A percentile compares a stretch with the other conserved stretches of the same genome.
Evolutionary conservation across 768 basidiomycete genomes (phyloP).

Genomic region (Boletellus ananas): DNA sequence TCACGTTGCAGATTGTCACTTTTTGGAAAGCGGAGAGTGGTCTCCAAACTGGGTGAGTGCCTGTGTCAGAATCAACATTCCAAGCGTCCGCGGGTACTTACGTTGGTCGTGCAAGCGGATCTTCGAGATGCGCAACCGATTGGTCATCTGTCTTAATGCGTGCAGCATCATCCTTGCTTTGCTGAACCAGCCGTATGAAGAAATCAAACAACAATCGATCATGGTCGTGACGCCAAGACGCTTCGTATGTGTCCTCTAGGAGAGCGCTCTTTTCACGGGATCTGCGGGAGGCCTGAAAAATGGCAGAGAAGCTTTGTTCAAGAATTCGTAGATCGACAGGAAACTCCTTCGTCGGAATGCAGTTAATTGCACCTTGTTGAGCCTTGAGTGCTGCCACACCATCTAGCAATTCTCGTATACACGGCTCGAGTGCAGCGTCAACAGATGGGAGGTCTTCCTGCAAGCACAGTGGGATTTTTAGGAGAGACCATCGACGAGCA

Average conservation of each 20-base stretch:
- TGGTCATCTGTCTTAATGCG: neutral
- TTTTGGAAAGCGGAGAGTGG: neutral
- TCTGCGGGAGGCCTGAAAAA: slow-evolving; percentile 9
- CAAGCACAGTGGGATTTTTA: neutral
- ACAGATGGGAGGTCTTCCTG: slow-evolving; percentile 7
- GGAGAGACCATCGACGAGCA: too few relatives aligned
- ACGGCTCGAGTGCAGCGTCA: slow-evolving; percentile 9
- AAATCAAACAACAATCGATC: slow-evolving; percentile 10
- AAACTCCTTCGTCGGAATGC: neutral
- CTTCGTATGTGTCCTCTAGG: too few relatives aligned
- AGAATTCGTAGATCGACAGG: slow-evolving; percentile 5
- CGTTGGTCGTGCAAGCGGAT: neutral
- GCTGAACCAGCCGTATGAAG: slow-evolving; percentile 2
- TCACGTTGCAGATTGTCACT: neutral
- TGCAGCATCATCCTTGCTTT: neutral
- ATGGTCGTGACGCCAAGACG: slow-evolving; percentile 7
- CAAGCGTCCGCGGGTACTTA: neutral
- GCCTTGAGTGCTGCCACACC: neutral
- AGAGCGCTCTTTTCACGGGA: slow-evolving; percentile 2
- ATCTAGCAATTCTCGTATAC: neutral
- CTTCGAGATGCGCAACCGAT: neutral
- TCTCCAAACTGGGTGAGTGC: neutral
- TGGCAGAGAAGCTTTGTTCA: slow-evolving; percentile 7
- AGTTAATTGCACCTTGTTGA: neutral
- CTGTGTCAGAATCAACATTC: neutral